Conservation (phyloP, 2,329 filamentous ascomycete species). For the Talaromyces sp. region DNA sequence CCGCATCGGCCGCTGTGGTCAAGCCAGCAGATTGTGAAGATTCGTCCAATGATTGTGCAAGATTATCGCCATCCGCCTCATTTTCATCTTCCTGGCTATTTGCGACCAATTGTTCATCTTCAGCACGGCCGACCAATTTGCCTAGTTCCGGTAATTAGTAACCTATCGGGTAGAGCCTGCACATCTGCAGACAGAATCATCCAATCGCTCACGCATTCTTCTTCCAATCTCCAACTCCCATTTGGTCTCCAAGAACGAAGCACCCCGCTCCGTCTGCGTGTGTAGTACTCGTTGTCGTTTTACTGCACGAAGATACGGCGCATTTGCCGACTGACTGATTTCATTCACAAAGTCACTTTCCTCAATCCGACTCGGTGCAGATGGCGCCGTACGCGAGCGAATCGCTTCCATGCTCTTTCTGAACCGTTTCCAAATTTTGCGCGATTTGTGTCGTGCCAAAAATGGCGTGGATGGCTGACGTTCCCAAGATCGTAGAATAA, state of each 20-base stretch:
- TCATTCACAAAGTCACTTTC: constrained; percentile 26
- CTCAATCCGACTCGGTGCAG: constrained; percentile 12
- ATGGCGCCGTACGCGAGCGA: constrained; percentile 19
- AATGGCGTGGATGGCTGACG: constrained; percentile 41
- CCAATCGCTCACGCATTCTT: constrained; percentile 16
- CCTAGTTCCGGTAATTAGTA: constrained; percentile 14
- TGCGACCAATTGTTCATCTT: not conserved
- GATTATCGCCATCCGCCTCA: constrained; percentile 2
- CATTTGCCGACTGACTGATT: constrained; percentile 29
- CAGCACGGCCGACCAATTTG: constrained; percentile 4
- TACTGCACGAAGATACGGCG: constrained; percentile 28
- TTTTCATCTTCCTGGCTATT: not conserved
- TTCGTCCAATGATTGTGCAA: constrained; percentile 9
- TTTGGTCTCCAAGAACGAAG: constrained; percentile 39
- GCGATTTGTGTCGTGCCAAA: constrained; percentile 34
- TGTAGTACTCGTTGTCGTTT: constrained; percentile 31
- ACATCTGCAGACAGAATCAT: not conserved
- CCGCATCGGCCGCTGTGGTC: not conserved
- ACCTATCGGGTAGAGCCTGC: constrained; percentile 11
- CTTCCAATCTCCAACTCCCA: constrained; percentile 32
- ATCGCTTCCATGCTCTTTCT: constrained; percentile 30
- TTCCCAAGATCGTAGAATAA: constrained; percentile 40
- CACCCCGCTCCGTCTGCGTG: constrained; percentile 20
- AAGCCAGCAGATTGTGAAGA: not conserved
- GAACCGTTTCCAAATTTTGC: constrained; percentile 45